phyloP scores from a whole-genome alignment of 306 rosid genomes.

The Senna tora region DNA sequence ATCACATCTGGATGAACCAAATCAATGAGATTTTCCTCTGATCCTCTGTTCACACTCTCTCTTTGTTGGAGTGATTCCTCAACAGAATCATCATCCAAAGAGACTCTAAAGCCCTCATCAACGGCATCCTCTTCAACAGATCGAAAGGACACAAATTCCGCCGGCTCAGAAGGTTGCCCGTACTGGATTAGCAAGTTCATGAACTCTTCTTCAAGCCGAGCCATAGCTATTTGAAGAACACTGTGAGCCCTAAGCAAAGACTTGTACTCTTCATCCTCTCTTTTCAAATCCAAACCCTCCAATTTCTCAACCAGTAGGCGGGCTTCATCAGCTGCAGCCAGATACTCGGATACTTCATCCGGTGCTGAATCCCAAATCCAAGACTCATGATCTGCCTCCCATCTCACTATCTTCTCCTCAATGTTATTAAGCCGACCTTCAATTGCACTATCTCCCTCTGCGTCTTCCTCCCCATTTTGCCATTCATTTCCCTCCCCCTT shows the following conservation, averaged over 20 bases:
- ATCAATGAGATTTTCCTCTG: conserved; percentile 55
- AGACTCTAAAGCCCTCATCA: conserved; percentile 53
- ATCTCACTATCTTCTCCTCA: conserved; percentile 52
- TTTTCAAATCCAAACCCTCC: conserved; percentile 43
- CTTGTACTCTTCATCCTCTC: conserved; percentile 41
- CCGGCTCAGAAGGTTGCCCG: conserved; percentile 56
- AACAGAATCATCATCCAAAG: conserved; percentile 55
- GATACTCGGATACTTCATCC: conserved; percentile 48
- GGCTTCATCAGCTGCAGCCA: conserved; percentile 55
- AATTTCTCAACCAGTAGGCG: conserved; percentile 45
- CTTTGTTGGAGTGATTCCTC: conserved; percentile 48
- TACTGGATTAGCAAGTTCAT: conserved; percentile 52
- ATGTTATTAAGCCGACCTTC: conserved; percentile 45
- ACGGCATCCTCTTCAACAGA: conserved; percentile 48
- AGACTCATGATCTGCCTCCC: conserved; percentile 64
- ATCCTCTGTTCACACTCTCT: conserved; percentile 48
- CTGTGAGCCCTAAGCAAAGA: conserved; percentile 48
- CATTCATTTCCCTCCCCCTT: conserved; percentile 28
- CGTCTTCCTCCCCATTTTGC: conserved; percentile 25
- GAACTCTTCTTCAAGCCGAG: conserved; percentile 68
- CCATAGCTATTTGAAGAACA: conserved; percentile 70
- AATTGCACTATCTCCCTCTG: conserved; percentile 33
- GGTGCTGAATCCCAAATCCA: conserved; percentile 59
- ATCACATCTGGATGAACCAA: conserved; percentile 54
- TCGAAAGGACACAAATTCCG: conserved; percentile 56